phyloP scores from a whole-genome alignment of 2,329 filamentous ascomycete genomes.

The Fusarium miscanthi region DNA sequence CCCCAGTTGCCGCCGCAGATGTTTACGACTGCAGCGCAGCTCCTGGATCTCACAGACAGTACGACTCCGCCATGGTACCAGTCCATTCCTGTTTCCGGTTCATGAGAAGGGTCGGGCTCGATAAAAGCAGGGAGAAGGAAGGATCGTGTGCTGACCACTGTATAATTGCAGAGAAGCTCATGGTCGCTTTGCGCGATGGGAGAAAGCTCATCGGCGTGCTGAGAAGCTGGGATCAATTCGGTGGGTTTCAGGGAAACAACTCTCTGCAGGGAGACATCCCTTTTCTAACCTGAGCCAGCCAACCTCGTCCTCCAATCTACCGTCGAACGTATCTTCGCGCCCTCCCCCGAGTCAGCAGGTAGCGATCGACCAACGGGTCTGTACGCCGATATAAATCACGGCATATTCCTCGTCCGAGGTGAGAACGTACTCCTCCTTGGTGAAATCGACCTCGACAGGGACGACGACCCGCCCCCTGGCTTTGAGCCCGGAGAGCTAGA shows the following conservation, averaged over 20 bases:
- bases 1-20: constrained; percentile 88
- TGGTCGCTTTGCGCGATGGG: constrained; percentile 91
- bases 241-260: constrained; percentile 62
- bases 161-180: constrained; percentile 81
- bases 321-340: constrained; percentile 84
- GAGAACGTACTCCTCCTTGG: constrained; percentile 97
- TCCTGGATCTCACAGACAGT: constrained; percentile 98
- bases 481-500: constrained; percentile 74
- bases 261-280: neutral
- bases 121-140: constrained; percentile 4
- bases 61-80: constrained; percentile 54
- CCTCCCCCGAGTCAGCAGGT: constrained; percentile 56
- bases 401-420: constrained; percentile 90
- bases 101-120: constrained; percentile 5
- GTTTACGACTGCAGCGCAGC: constrained; percentile 96
- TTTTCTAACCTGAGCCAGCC: constrained; percentile 62
- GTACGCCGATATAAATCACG: constrained; percentile 86
- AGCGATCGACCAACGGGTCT: constrained; percentile 58
- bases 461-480: constrained; percentile 85
- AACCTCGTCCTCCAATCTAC: constrained; percentile 96
- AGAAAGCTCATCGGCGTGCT: constrained; percentile 93
- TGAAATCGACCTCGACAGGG: constrained; percentile 96
- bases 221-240: constrained; percentile 97
- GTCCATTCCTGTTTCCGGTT: constrained; percentile 14
- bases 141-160: constrained; percentile 44